phyloP scores from a whole-genome alignment of 148 eudicot genomes.

The Linanthus parryae region DNA sequence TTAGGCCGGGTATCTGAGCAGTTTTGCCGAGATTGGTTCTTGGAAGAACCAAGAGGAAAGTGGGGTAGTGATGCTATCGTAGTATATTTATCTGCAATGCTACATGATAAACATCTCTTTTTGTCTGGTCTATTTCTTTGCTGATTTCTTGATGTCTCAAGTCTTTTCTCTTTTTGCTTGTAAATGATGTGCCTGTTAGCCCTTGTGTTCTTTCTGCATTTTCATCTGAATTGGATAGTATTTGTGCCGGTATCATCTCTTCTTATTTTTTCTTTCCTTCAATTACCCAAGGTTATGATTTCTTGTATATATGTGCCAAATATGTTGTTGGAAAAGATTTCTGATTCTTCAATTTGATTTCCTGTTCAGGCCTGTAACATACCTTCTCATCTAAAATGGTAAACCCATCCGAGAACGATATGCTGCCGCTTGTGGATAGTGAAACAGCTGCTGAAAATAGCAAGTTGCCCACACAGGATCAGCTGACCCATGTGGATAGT shows the following conservation, averaged over 20 bases:
- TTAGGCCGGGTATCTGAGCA: too few species aligned
- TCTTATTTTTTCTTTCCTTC: background rate
- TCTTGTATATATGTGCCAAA: too few species aligned
- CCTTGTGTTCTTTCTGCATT: too few species aligned
- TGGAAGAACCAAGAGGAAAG: too few species aligned
- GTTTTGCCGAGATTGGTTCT: too few species aligned
- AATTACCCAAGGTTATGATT: too few species aligned
- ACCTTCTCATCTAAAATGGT: slow-evolving; percentile 10
- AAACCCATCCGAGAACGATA: slow-evolving; percentile 5
- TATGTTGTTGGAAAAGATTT: too few species aligned
- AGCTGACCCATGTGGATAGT: background rate
- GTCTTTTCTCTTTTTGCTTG: background rate
- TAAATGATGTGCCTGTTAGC: background rate
- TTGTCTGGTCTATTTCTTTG: too few species aligned
- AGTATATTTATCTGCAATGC: too few species aligned
- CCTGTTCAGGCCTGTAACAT: background rate
- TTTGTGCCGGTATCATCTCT: too few species aligned
- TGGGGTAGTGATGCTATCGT: too few species aligned
- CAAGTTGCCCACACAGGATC: background rate
- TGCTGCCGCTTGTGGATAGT: background rate
- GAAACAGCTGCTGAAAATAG: background rate
- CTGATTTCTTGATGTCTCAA: background rate
- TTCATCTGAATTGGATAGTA: background rate
- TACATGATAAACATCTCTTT: too few species aligned
- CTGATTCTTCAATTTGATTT: background rate